Evolutionary conservation across 1,284 basidiomycete species (phyloP), one percentile per base, ranked within the genome.

Genomic region (Fistulina hepatica): DNA sequence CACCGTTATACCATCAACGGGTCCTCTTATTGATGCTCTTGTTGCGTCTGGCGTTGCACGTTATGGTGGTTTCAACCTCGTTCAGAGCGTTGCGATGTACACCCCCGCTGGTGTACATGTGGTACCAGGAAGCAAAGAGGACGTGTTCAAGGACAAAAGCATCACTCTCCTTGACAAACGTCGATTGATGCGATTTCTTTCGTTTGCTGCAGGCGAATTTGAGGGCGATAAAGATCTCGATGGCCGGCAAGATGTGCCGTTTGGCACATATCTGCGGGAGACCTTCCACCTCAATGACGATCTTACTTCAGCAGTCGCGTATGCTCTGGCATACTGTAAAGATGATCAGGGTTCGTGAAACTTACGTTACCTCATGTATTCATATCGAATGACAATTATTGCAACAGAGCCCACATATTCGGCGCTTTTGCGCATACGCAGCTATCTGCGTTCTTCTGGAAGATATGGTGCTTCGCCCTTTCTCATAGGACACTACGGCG

Each of bases 401-500:
- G 10, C 49, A 83, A 9, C 15, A 10, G 90, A 92, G 39, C 59
- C 67, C 2, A 73, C 79, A 0, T 53, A 76, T 6, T 67, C 71
- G 2, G 74, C 82, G 1, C 59, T 95, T 3, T 56, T 58, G 17
- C 74, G 90, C 8, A 62, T 91, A 13, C 71, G 78, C 10, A 61
- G 66, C 21, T 91, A 89, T 53, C 68, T 97, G 16, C 73, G 67
- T 27, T 88, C 90, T 1, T 63, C 80, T 10, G 93, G 94, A 2
- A 70, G 86, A 21, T 97, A 95, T 52, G 94, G 94, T 5, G 62
- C 84, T 8, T 90, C 88, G 0, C 80, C 94, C 0, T 97, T 93
- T 60, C 73, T 98, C 11, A 71, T 97, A 4, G 90, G 89, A 0
- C 92, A 97, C 50, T 97, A 97, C 54, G 94, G 94, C 21, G 90